These are phyloP conservation scores for Vigna trinervia DNA, from an alignment of 306 rosid species.

Conservation along the genomic window DNA sequence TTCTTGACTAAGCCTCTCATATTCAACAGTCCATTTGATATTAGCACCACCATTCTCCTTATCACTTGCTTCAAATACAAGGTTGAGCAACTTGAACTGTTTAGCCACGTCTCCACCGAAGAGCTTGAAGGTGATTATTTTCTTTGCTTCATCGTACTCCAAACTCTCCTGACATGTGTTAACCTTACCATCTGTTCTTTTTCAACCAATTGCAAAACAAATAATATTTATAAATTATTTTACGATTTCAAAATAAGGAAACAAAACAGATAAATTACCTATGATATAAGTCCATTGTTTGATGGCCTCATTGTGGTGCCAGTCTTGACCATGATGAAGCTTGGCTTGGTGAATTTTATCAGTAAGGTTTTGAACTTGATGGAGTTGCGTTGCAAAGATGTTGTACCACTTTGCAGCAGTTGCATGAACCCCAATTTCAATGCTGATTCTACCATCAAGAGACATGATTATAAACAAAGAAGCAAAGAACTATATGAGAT, in stretches of 20 bases:
- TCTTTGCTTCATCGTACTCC: conserved; percentile 26
- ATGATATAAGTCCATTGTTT: conserved; percentile 9
- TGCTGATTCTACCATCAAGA: too few species aligned
- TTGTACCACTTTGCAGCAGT: too few species aligned
- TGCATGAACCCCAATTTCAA: too few species aligned
- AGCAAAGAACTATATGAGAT: not conserved
- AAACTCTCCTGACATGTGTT: conserved; percentile 8
- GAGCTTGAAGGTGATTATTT: not conserved
- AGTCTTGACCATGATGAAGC: too few species aligned
- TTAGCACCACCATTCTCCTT: not conserved
- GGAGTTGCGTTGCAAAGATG: too few species aligned
- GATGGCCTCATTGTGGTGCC: too few species aligned
- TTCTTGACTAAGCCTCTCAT: conserved; percentile 32
- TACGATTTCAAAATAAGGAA: too few species aligned
- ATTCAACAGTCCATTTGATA: conserved; percentile 42
- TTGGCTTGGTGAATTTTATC: too few species aligned
- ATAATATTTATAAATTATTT: too few species aligned
- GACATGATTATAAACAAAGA: too few species aligned
- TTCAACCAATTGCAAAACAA: too few species aligned
- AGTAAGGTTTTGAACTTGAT: too few species aligned
- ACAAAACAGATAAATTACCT: conserved; percentile 9
- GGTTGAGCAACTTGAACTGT: not conserved
- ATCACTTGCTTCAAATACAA: not conserved
- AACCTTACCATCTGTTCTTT: conserved; percentile 25
- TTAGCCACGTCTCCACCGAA: not conserved